These are phyloP conservation scores for Colletotrichum sp. DNA, from an alignment of 2,329 filamentous ascomycete genomes.

Conservation along the genomic window DNA sequence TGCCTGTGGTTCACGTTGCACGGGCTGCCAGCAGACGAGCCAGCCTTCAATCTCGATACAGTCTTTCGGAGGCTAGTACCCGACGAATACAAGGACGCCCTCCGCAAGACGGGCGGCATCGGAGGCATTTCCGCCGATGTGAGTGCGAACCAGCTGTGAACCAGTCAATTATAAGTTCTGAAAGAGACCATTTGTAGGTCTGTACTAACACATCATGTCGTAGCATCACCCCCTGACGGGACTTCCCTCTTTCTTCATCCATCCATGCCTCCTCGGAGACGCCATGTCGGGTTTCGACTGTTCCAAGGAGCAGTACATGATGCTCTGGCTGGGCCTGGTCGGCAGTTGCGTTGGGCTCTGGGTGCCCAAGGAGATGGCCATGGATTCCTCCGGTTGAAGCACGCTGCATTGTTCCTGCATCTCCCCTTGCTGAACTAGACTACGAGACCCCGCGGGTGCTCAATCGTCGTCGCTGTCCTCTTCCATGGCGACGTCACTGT, in stretches of 20 bases:
- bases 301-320: slow-evolving; percentile 73
- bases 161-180: slow-evolving; percentile 36
- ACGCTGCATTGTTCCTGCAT: neutral
- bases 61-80: slow-evolving; percentile 77
- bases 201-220: slow-evolving; percentile 30
- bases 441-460: slow-evolving; percentile 19
- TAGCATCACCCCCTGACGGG: slow-evolving; percentile 86
- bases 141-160: slow-evolving; percentile 47
- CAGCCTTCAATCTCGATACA: slow-evolving; percentile 67
- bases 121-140: slow-evolving; percentile 81
- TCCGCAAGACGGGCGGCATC: slow-evolving; percentile 67
- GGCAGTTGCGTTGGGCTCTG: slow-evolving; percentile 81
- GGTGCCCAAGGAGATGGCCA: slow-evolving; percentile 73
- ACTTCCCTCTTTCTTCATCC: slow-evolving; percentile 84
- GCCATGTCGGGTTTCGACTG: slow-evolving; percentile 74
- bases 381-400: slow-evolving; percentile 9
- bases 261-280: slow-evolving; percentile 88
- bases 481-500: slow-evolving; percentile 73
- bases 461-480: slow-evolving; percentile 77
- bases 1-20: slow-evolving; percentile 78
- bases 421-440: neutral
- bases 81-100: slow-evolving; percentile 63
- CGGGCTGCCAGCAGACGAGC: slow-evolving; percentile 59
- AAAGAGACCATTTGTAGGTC: slow-evolving; percentile 21
- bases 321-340: slow-evolving; percentile 88